Evolutionary conservation across 768 basidiomycete genomes (phyloP).

Genomic region (Kwoniella dendrophila): DNA sequence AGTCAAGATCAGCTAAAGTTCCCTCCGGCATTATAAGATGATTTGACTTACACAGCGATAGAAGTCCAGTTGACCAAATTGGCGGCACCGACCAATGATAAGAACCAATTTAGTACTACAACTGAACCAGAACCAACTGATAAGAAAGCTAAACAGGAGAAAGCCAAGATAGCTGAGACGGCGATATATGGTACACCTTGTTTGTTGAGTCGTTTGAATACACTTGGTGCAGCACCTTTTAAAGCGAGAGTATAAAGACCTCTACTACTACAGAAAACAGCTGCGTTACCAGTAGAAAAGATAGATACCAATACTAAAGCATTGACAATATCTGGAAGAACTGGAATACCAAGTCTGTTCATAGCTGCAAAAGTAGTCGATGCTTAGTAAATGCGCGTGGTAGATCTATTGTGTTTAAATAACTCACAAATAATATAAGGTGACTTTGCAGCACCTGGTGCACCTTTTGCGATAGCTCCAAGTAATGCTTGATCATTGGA

Average conservation of each 20-base stretch:
- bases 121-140: slow-evolving; percentile 23
- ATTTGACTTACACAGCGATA: slow-evolving; percentile 18
- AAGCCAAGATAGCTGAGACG: slow-evolving; percentile 23
- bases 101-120: slow-evolving; percentile 26
- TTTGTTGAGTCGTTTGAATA: slow-evolving; percentile 25
- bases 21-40: not conserved
- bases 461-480: slow-evolving; percentile 26
- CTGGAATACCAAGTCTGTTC: slow-evolving; percentile 24
- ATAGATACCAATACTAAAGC: slow-evolving; percentile 22
- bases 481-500: slow-evolving; percentile 17
- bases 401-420: not conserved
- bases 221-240: slow-evolving; percentile 21
- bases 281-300: slow-evolving; percentile 19
- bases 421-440: slow-evolving; percentile 32
- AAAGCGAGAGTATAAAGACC: slow-evolving; percentile 21
- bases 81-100: slow-evolving; percentile 31
- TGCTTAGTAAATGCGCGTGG: not conserved
- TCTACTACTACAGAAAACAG: slow-evolving; percentile 19
- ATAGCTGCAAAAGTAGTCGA: slow-evolving; percentile 11
- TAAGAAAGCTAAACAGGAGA: slow-evolving; percentile 31
- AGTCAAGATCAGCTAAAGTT: slow-evolving; percentile 8
- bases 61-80: slow-evolving; percentile 40
- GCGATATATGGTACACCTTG: slow-evolving; percentile 29
- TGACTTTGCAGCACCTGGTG: slow-evolving; percentile 31
- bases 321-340: slow-evolving; percentile 29